These are phyloP conservation scores for Raphidocelis subcapitata DNA, from an alignment of 139 green algal genomes.

Conservation along the genomic window DNA sequence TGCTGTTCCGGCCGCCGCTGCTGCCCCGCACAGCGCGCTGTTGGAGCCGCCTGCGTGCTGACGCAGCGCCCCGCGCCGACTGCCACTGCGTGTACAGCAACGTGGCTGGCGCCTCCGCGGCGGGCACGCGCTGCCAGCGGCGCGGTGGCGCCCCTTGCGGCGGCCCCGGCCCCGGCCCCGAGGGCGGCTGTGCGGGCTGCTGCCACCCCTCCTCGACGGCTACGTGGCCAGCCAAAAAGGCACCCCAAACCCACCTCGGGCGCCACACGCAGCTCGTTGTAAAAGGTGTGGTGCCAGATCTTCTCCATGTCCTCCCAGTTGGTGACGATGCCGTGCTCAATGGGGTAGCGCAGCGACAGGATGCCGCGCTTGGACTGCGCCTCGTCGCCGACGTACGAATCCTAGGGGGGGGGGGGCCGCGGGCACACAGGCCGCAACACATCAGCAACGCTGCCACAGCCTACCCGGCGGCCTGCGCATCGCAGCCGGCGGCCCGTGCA, in stretches of 20 bases:
- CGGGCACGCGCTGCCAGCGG: no score
- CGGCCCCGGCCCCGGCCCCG: no score
- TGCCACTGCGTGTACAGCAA: no score
- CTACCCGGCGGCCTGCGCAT: no score
- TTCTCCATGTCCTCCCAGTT: slow-evolving; percentile 99
- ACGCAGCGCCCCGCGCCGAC: no score
- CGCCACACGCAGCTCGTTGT: slow-evolving; percentile 99
- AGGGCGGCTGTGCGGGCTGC: no score
- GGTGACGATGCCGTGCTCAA: slow-evolving; percentile 96
- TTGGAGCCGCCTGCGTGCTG: no score
- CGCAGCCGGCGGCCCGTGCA: not conserved
- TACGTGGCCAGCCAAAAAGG: not conserved
- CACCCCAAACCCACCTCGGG: slow-evolving; percentile 82
- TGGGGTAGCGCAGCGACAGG: slow-evolving; percentile 96
- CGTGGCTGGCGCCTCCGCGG: no score
- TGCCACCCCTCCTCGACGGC: not conserved
- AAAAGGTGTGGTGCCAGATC: slow-evolving; percentile 99
- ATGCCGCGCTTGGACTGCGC: slow-evolving; percentile 98
- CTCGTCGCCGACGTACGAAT: slow-evolving; percentile 98
- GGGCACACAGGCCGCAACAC: not conserved
- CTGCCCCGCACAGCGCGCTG: no score
- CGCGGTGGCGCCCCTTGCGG: no score
- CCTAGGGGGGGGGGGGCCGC: slow-evolving; percentile 45
- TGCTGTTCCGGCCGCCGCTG: not conserved
- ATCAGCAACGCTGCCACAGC: not conserved